phyloP scores from a whole-genome alignment of 2,329 filamentous ascomycete species.

The Pyricularia grisea region DNA sequence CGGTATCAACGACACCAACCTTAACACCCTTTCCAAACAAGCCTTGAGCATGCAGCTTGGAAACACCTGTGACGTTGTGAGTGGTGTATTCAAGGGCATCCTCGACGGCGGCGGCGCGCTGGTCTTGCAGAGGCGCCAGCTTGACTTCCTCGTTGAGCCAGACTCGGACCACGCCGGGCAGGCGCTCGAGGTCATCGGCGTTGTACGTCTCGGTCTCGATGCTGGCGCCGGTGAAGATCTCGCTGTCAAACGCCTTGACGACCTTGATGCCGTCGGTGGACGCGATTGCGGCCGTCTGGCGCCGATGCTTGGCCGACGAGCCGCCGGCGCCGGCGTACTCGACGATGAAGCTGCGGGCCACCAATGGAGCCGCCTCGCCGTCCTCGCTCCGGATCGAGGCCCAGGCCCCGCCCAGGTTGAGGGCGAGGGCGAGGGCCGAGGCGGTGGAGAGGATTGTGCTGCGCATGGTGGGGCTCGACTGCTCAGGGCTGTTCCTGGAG shows the following conservation, averaged over 20 bases:
- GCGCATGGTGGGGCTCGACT: neutral
- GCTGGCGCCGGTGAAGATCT: slow-evolving; percentile 19
- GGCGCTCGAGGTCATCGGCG: slow-evolving; percentile 21
- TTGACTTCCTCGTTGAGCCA: slow-evolving; percentile 7
- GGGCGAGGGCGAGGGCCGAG: slow-evolving; percentile 1
- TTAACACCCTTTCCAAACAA: slow-evolving; percentile 10
- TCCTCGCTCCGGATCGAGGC: neutral
- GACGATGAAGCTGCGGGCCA: neutral
- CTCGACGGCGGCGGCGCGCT: neutral
- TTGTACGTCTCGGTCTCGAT: slow-evolving; percentile 18
- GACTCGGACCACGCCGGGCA: slow-evolving; percentile 17
- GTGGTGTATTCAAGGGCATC: slow-evolving; percentile 7
- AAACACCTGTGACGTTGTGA: slow-evolving; percentile 11
- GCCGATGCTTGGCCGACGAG: neutral
- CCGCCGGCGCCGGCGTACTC: neutral
- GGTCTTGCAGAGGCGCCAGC: neutral
- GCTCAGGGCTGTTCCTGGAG: too few relatives aligned
- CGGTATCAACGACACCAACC: slow-evolving; percentile 11
- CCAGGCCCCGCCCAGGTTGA: neutral
- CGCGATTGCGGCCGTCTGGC: neutral
- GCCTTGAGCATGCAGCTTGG: slow-evolving; percentile 10
- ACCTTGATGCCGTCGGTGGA: slow-evolving; percentile 2
- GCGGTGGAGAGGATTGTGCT: neutral
- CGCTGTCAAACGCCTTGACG: slow-evolving; percentile 15
- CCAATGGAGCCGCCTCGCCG: neutral